Evolutionary conservation across 495 filamentous ascomycete species (phyloP), one percentile per base, ranked within the genome.

Genomic region (Xylona heveae): DNA sequence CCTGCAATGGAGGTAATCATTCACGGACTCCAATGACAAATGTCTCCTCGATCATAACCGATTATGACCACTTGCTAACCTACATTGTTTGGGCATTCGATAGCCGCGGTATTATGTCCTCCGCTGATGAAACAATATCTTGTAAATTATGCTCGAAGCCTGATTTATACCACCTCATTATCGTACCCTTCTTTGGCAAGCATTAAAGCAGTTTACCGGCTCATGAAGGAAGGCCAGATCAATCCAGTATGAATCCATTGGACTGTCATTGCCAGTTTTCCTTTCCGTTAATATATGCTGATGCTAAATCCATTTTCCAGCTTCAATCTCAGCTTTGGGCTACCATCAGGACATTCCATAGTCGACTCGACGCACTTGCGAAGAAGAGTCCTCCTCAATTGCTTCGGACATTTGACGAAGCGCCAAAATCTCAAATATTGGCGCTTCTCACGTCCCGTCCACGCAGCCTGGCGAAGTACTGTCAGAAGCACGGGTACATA

Each of bases 1-100:
- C 64, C 10, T 72, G 71, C 38, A 62, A 71, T 28, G 78, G 78
- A 48, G 78, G 74, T 79, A 54, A 38, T 58, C 52, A 15, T 34
- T 33, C 16, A 12, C 35, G 23, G 28, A 12, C n/a, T 2, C 16
- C 4, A 35, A 13, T 2, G 22, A 21, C 14, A 33, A 35, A 25
- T n/a, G n/a, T n/a, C n/a, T n/a, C n/a, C n/a, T n/a, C n/a, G n/a
- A n/a, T n/a, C n/a, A n/a, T n/a, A n/a, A 12, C 24, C 34, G 10
- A 31, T 30, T 31, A 6, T 19, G 4, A 19, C 18, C 37, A n/a
- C 17, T 16, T 36, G 19, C 27, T 40, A n/a, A 31, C 16, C 26
- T 14, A 4, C 24, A 15, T 20, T 28, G 19, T 19, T 19, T 22
- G 14, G 56, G 53, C 51, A 7, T 44, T 7, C 32, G 43, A 48